Percentiles rank a stretch among this genome's conserved stretches.
Conservation (phyloP, 2,329 filamentous ascomycete species). For the Chaetomium olivaceum region DNA sequence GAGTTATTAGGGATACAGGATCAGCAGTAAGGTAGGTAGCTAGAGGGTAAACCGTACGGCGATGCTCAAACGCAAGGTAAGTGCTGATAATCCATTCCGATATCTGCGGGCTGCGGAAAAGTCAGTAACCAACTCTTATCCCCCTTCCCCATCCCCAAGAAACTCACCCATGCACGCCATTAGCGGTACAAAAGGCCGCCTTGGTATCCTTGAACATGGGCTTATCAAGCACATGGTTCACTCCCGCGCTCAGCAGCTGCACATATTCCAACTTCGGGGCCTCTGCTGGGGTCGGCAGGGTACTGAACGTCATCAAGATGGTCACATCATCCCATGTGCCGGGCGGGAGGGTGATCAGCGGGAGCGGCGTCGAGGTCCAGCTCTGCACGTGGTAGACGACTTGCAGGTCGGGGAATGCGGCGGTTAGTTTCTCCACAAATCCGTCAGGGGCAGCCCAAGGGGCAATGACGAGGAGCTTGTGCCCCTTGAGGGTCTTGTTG, state of each 20-base stretch:
- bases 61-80: slow-evolving; percentile 52
- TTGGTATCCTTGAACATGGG: slow-evolving; percentile 53
- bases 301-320: slow-evolving; percentile 46
- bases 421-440: slow-evolving; percentile 42
- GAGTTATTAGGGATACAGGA: no score
- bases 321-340: slow-evolving; percentile 53
- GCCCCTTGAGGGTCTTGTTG: slow-evolving; percentile 47
- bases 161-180: slow-evolving; percentile 58
- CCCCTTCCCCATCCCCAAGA: not conserved
- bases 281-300: slow-evolving; percentile 45
- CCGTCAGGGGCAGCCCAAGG: slow-evolving; percentile 37
- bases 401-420: slow-evolving; percentile 47
- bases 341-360: slow-evolving; percentile 28
- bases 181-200: slow-evolving; percentile 55
- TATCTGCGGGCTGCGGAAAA: slow-evolving; percentile 51
- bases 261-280: slow-evolving; percentile 54
- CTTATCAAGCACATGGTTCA: slow-evolving; percentile 49
- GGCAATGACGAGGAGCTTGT: slow-evolving; percentile 49
- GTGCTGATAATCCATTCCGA: slow-evolving; percentile 58
- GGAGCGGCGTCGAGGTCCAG: slow-evolving; percentile 33
- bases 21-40: no score
- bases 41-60: no score
- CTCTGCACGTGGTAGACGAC: slow-evolving; percentile 38
- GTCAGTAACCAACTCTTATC: no score
- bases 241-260: slow-evolving; percentile 57